These are phyloP conservation scores for Zoysia pacifica DNA, from an alignment of 176 grass and related monocot genomes.

Conservation along the genomic window DNA sequence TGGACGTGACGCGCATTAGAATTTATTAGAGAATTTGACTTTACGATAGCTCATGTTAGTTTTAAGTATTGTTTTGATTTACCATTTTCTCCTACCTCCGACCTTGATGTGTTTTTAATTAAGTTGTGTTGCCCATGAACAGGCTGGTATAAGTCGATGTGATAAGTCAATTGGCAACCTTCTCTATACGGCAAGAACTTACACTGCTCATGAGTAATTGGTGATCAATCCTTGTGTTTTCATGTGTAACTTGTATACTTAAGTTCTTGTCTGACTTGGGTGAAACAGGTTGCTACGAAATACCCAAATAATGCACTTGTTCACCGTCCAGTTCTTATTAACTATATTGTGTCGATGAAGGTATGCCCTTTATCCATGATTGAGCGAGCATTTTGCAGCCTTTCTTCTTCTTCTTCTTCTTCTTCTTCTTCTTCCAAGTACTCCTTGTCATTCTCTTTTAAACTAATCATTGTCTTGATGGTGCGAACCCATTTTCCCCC, in stretches of 20 bases:
- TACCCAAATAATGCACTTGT: conserved; percentile 79
- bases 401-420: background rate
- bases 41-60: background rate
- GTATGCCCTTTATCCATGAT: conserved; percentile 18
- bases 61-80: conserved; percentile 1
- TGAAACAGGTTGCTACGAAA: conserved; percentile 84
- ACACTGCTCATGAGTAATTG: background rate
- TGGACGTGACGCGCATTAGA: background rate
- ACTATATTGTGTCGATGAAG: conserved; percentile 68
- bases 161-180: conserved; percentile 81
- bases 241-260: conserved; percentile 7
- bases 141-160: conserved; percentile 67
- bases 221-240: background rate
- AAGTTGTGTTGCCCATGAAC: conserved; percentile 19
- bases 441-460: conserved; percentile 3
- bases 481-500: conserved; percentile 1
- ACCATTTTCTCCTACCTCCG: background rate
- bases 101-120: conserved; percentile 13
- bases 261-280: conserved; percentile 23
- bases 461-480: conserved; percentile 5
- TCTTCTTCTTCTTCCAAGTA: background rate
- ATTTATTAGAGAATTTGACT: background rate
- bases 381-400: conserved; percentile 6
- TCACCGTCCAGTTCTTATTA: conserved; percentile 76
- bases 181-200: conserved; percentile 66